These are phyloP conservation scores for Trichoderma sp. DNA, from an alignment of 2,329 filamentous ascomycete species.

Conservation along the genomic window DNA sequence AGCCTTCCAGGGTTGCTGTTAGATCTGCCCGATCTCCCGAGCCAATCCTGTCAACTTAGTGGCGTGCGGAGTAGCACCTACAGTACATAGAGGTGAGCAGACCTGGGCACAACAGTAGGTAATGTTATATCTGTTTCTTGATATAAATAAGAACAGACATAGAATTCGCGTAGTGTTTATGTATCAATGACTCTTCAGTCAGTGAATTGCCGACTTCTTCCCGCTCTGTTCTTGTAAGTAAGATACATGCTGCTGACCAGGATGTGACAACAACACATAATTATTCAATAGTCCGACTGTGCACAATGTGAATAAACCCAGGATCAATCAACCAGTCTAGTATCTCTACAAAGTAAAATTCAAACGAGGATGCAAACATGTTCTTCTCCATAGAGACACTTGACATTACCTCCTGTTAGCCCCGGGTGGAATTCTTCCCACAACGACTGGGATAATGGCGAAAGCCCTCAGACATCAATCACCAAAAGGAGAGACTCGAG, in stretches of 20 bases:
- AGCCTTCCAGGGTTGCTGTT: not conserved
- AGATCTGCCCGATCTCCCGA: slow-evolving; percentile 16
- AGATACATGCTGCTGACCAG: not conserved
- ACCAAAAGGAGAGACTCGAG: not conserved
- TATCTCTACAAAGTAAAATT: not conserved
- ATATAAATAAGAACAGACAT: no score
- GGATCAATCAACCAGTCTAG: no score
- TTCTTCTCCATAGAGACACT: not conserved
- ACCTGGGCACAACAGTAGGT: not conserved
- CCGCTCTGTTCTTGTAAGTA: not conserved
- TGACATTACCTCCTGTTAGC: not conserved
- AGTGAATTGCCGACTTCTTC: not conserved
- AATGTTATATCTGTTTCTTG: no score
- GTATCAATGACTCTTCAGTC: not conserved
- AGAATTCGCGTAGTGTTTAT: no score
- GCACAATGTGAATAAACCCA: not conserved
- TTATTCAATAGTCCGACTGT: not conserved
- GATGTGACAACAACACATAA: not conserved
- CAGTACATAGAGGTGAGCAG: not conserved
- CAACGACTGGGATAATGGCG: not conserved
- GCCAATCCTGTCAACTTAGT: slow-evolving; percentile 3
- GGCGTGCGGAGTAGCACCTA: slow-evolving; percentile 9
- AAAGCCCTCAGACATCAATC: not conserved
- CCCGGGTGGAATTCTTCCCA: not conserved
- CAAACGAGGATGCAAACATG: not conserved